Evolutionary conservation across 306 rosid species (phyloP), one percentile per base, ranked within the genome.

Genomic region (Echinosophora koreensis): DNA sequence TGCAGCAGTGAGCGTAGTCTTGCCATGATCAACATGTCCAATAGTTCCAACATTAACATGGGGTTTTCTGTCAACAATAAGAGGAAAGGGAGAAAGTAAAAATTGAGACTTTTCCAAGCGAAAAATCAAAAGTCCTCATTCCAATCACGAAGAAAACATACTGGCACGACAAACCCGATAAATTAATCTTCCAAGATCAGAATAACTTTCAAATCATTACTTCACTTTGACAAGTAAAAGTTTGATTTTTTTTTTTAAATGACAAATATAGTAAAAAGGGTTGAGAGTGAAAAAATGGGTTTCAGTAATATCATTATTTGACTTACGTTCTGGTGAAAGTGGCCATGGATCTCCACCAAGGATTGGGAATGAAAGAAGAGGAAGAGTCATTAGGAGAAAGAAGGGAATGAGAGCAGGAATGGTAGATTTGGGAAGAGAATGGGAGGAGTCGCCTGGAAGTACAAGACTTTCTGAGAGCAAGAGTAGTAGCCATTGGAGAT

Each of bases 401-500:
- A 18, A 88, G 77, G 22, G 89, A 82, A 34, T 58, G 71, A 88
- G 90, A 82, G 76, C 85, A 64, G 22, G 81, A 81, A 38, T 78
- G 83, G 89, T 86, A 84, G 68, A 90, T 56, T 67, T 85, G 92
- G 34, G 96, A 84, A 6, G 96, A 81, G 22, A 86, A 66, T 1
- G 88, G 89, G 4, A 87, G 77, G 60, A 95, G 77, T 46, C 91
- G 96, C 61, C 65, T 86, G 78, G 86, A 89, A 69, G 71, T 80
- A 8, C 85, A 76, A 37, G 85, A 82, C 58, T 69, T 87, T 78
- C 94, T 73, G 74, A 96, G 90, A 82, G 77, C 87, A 17, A 86
- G 78, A 11, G 96, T 77, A 11, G 96, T 77, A 11, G 98, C 97
- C 99, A 96, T 87, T 65, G 71, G 32, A 77, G 71, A 69, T 30